Evolutionary conservation across 2,329 filamentous ascomycete species (phyloP), one percentile per base, ranked within the genome.

Genomic region (Curvularia sp.): DNA sequence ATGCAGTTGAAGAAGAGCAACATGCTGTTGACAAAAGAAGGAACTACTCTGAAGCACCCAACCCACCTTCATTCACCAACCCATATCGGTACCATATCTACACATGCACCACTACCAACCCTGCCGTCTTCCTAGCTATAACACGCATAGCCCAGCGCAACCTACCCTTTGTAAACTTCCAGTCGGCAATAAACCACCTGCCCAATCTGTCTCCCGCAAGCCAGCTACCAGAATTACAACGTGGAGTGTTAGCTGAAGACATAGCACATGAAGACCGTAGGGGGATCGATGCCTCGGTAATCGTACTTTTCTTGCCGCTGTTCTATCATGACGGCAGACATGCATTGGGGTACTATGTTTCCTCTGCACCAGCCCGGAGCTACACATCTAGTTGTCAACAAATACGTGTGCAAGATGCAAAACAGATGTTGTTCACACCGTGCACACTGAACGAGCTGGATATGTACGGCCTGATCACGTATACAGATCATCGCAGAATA

Each of bases 81-180:
- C 0, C 7, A 2, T 64, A 63, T 52, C 30, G 19, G 10, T 25
- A 46, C 1, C 38, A 59, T 3, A 65, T 72, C 43, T 71, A 71
- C 61, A 18, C 39, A 3, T 63, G 46, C 23, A 49, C 5, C 3
- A 68, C 71, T 1, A 46, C 32, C 25, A 67, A 69, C 32, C 60
- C 68, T 1, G 38, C 65, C 1, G 34, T 72, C 28, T 60, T 56
- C 45, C 59, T 72, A 28, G 60, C 69, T 4, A 69, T 72, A 21
- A 42, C 64, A 3, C 60, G 54, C n/a, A 48, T 73, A 34, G 69
- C 66, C 9, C 49, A 66, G 18, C 51, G 36, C 13, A 71, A 72
- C 39, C 43, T 68, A 0, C 64, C 67, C 0, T 55, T 49, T 39
- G 48, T 69, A 9, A 54, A 68, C 49, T 64, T 70, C 54, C 15